Conservation (phyloP, 106 monocot species). For the Phalaenopsis equestris region DNA sequence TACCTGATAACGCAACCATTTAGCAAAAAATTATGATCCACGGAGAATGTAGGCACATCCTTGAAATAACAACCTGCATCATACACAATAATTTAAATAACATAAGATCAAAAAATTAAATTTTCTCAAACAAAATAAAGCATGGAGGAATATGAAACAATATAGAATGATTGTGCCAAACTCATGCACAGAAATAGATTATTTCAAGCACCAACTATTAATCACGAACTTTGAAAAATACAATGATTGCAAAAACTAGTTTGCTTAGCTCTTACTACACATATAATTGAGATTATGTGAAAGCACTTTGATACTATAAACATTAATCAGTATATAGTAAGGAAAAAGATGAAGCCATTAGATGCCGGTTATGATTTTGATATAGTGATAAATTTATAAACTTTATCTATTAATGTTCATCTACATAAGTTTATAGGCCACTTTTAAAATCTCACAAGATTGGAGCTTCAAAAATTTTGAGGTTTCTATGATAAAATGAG, state of each 20-base stretch:
- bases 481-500: not conserved
- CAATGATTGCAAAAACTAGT: not conserved
- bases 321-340: not conserved
- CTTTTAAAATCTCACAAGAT: not conserved
- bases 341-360: not conserved
- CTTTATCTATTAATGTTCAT: not conserved
- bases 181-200: not conserved
- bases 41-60: not conserved
- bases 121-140: not conserved
- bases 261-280: not conserved
- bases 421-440: not conserved
- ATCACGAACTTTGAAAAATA: not conserved
- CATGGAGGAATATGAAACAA: not conserved
- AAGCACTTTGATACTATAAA: not conserved
- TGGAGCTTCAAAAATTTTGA: not conserved
- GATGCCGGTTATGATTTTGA: not conserved
- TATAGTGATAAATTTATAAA: not conserved
- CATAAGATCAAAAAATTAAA: not conserved
- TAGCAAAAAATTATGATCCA: not conserved
- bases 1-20: not conserved
- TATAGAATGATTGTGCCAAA: not conserved
- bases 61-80: constrained; percentile 8
- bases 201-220: not conserved
- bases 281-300: not conserved
- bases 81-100: not conserved